A percentile compares a stretch with the other conserved stretches of the same genome.
Conservation (phyloP, 306 rosid genomes). For the Cucurbita pepo region DNA sequence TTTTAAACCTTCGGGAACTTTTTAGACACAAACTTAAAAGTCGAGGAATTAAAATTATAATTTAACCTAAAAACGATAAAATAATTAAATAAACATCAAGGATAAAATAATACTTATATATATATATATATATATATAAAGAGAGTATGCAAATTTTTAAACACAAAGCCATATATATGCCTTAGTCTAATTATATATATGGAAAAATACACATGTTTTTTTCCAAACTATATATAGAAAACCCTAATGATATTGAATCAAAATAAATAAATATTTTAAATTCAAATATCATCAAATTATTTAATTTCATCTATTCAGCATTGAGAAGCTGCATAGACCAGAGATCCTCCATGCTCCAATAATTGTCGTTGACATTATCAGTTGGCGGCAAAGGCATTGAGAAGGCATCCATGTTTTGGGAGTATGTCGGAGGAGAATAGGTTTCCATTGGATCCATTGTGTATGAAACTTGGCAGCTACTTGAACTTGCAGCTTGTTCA, state of each 20-base stretch:
- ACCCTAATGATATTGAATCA: not conserved
- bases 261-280: not conserved
- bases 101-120: not conserved
- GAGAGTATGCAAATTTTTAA: not conserved
- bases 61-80: not conserved
- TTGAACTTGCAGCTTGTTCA: slow-evolving; percentile 15
- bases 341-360: slow-evolving; percentile 64
- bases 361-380: slow-evolving; percentile 18
- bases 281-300: not conserved
- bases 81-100: not conserved
- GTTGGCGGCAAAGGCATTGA: slow-evolving; percentile 12
- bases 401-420: slow-evolving; percentile 21
- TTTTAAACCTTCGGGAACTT: too few relatives aligned
- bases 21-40: not conserved
- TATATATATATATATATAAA: not conserved
- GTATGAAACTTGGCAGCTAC: slow-evolving; percentile 25
- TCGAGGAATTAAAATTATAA: too few relatives aligned
- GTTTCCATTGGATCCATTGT: slow-evolving; percentile 25
- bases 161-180: not conserved
- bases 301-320: slow-evolving; percentile 9
- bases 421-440: slow-evolving; percentile 25
- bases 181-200: not conserved
- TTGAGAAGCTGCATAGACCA: slow-evolving; percentile 62
- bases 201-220: slow-evolving; percentile 1
- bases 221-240: not conserved